phyloP scores from a whole-genome alignment of 768 basidiomycete genomes.

The Kockovaella imperatae region DNA sequence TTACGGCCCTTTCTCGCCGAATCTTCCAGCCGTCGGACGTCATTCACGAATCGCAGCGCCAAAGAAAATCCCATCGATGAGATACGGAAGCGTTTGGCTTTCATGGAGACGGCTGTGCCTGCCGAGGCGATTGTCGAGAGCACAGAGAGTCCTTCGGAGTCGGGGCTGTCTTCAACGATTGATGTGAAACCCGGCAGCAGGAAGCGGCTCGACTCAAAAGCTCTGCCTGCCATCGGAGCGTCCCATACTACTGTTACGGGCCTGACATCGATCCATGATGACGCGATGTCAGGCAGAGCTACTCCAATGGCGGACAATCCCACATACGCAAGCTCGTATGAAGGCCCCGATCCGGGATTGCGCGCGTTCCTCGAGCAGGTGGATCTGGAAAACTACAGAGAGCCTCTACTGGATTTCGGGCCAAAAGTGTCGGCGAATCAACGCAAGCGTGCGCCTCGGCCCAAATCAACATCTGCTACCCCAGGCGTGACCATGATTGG shows the following conservation, averaged over 20 bases:
- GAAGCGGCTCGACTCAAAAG: conserved; percentile 67
- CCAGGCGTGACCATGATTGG: conserved; percentile 74
- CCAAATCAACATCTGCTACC: conserved; percentile 48
- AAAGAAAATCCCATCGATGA: conserved; percentile 35
- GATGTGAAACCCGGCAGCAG: conserved; percentile 41
- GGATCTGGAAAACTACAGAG: conserved; percentile 73
- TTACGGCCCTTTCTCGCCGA: conserved; percentile 20
- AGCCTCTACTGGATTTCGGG: conserved; percentile 84
- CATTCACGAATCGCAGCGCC: conserved; percentile 33
- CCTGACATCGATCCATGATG: conserved; percentile 57
- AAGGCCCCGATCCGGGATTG: conserved; percentile 83
- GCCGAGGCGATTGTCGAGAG: background rate
- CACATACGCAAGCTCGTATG: conserved; percentile 49
- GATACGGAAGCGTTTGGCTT: conserved; percentile 25
- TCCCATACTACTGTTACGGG: conserved; percentile 69
- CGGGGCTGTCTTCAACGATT: conserved; percentile 54
- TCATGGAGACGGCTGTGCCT: conserved; percentile 18
- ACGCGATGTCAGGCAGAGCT: conserved; percentile 64
- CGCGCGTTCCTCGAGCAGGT: conserved; percentile 80
- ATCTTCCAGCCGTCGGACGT: conserved; percentile 25
- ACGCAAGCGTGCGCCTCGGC: conserved; percentile 48
- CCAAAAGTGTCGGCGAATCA: conserved; percentile 73
- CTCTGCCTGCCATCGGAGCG: conserved; percentile 80
- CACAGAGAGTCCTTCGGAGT: conserved; percentile 67
- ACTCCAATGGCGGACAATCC: conserved; percentile 51